Conservation (phyloP, 345 rosid species). For the Raphanus raphanistrum region DNA sequence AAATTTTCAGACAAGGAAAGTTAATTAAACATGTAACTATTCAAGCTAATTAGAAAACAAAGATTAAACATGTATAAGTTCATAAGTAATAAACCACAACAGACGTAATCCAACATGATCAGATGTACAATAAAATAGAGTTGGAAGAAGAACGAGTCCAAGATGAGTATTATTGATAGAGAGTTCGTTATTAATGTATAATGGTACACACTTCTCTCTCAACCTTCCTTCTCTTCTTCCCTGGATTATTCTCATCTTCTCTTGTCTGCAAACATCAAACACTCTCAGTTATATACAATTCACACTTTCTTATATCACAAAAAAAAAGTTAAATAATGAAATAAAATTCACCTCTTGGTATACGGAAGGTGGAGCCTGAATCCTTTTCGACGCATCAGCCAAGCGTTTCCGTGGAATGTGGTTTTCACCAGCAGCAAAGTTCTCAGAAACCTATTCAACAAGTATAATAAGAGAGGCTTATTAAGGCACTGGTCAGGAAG, state of each 20-base stretch:
- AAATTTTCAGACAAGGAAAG: not conserved
- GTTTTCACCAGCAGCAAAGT: constrained; percentile 44
- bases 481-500: not conserved
- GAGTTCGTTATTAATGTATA: constrained; percentile 10
- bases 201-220: constrained; percentile 28
- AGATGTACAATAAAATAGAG: constrained; percentile 19
- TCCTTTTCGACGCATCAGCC: constrained; percentile 89
- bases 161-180: constrained; percentile 1
- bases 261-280: constrained; percentile 16
- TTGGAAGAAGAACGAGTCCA: not conserved
- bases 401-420: constrained; percentile 65
- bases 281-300: not conserved
- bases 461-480: not conserved
- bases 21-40: too few relatives aligned
- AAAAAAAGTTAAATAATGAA: not conserved
- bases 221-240: constrained; percentile 38
- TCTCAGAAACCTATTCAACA: constrained; percentile 53
- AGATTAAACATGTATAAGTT: too few relatives aligned
- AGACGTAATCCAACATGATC: constrained; percentile 20
- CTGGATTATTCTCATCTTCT: constrained; percentile 26
- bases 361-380: constrained; percentile 57
- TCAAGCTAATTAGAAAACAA: too few relatives aligned
- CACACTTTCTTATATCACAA: not conserved
- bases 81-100: constrained; percentile 10
- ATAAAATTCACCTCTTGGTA: constrained; percentile 53